Evolutionary conservation across 1,284 basidiomycete species (phyloP).

Genomic region (Ceratobasidium sp.): DNA sequence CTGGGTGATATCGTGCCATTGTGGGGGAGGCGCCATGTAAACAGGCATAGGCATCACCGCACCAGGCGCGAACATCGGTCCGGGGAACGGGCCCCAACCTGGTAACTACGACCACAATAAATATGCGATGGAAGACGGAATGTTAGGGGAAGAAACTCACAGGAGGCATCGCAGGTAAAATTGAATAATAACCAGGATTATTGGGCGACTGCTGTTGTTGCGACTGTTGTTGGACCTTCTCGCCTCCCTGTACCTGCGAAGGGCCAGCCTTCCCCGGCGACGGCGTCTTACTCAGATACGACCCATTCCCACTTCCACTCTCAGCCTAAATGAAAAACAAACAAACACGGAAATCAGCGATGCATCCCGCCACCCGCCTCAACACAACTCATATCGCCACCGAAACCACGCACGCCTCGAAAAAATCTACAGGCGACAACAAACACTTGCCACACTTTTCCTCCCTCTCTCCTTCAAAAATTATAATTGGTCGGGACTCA

Average conservation of each 20-base stretch:
- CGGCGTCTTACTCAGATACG: not conserved
- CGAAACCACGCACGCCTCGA: not conserved
- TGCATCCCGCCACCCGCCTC: conserved; percentile 26
- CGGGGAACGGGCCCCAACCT: conserved; percentile 24
- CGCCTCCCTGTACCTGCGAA: no score
- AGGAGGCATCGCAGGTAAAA: conserved; percentile 24
- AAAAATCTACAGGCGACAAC: conserved; percentile 8
- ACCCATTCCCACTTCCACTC: no score
- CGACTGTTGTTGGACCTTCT: no score
- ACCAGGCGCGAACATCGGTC: not conserved
- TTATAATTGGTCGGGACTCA: not conserved
- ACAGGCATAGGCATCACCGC: not conserved
- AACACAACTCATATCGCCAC: conserved; percentile 19
- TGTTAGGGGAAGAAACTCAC: not conserved
- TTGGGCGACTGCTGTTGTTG: no score
- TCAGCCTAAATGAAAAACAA: not conserved
- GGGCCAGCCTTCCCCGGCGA: not conserved
- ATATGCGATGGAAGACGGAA: no score
- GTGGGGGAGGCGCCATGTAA: not conserved
- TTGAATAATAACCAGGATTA: conserved; percentile 27
- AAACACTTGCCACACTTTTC: not conserved
- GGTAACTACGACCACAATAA: conserved; percentile 1
- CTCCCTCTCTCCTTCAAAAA: no score
- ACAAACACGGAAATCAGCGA: not conserved
- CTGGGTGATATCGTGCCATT: no score